Evolutionary conservation across 768 basidiomycete genomes (phyloP).

Genomic region (Trametes meyenii): DNA sequence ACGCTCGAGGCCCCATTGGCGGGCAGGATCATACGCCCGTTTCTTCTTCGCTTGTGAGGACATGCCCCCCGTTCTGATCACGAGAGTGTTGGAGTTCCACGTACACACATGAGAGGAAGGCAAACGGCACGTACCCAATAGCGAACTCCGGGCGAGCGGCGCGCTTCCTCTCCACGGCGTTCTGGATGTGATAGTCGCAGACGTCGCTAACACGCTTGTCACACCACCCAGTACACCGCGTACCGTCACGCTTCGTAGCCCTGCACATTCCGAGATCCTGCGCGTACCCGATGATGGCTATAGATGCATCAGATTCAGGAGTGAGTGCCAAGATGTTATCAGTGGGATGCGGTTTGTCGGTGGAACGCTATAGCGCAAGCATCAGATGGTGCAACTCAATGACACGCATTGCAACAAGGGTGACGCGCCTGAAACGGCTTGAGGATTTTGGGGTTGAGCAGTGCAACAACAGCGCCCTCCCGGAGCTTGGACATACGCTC

Average conservation of each 20-base stretch:
- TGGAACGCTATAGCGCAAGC: constrained; percentile 41
- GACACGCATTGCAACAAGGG: not conserved
- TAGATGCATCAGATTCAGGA: constrained; percentile 77
- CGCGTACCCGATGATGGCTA: constrained; percentile 85
- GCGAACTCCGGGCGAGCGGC: constrained; percentile 87
- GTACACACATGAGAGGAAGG: not conserved
- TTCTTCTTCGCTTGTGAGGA: constrained; percentile 52
- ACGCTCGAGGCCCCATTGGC: constrained; percentile 80
- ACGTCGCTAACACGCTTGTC: constrained; percentile 86
- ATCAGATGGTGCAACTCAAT: not conserved
- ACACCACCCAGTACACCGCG: constrained; percentile 84
- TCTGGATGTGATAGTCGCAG: constrained; percentile 91
- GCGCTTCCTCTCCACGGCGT: constrained; percentile 73
- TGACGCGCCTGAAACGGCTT: constrained; percentile 78
- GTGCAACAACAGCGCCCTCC: constrained; percentile 88
- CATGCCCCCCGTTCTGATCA: constrained; percentile 73
- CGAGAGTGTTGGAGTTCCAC: not conserved
- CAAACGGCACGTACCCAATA: constrained; percentile 59
- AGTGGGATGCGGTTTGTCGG: constrained; percentile 70
- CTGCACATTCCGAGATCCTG: constrained; percentile 86
- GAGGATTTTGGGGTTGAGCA: constrained; percentile 85
- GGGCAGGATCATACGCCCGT: constrained; percentile 62
- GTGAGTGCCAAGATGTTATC: constrained; percentile 86
- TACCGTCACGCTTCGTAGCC: constrained; percentile 78
- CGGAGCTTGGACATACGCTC: constrained; percentile 84